Base-by-base conservation (phyloP, 2,329 filamentous ascomycete species). In the Sporothrix protearum region DNA sequence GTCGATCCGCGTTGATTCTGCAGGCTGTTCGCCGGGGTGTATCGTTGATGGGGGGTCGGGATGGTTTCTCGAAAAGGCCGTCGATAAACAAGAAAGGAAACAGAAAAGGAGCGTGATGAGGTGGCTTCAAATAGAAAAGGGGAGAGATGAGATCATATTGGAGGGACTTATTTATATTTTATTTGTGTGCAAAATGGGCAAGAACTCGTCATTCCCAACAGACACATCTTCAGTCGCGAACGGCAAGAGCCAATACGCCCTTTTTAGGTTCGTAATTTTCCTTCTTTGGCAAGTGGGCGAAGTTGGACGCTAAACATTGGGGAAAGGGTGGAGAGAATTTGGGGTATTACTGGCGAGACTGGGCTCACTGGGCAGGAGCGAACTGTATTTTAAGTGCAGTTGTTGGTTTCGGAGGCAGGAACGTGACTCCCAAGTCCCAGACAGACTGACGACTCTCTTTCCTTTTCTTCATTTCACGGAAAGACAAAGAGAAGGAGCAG, bases 261-360 rank as follows among this genome's bases (percentile, higher is more conserved):
- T 36, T 64, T 61, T 45, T 28, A 30, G n/a, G n/a, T 47, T 64
- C 61, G 61, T 64, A 28, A 19, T 64, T 42, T 64, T 64, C 22
- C 30, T 64, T 64, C 25, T 30, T 36, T 22, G 30, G 22, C 7
- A 8, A 8, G 10, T 64, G 22, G 39, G 61, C 61, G 5, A 2
- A 28, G 39, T 47, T 2, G 47, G 19, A 22, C 28, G 53, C 53
- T 57, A 57, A 57, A 14, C 22, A 19, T 30, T 28, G 12, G 10
- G 51, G 51, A 9, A 28, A 55, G 51, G 51, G 25, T 10, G 36
- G 57, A n/a, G 57, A 61, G 19, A 59, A 36, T 36, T 59, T 36
- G 55, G 55, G 55, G 28, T 57, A 59, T 36, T 14, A n/a, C 55
- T 59, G 30, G 55, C 6, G 16, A 12, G 33, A n/a, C n/a, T n/a